Evolutionary conservation across 2,329 filamentous ascomycete species (phyloP), one percentile per base, ranked within the genome.

Genomic region (Juglanconis juglandina): DNA sequence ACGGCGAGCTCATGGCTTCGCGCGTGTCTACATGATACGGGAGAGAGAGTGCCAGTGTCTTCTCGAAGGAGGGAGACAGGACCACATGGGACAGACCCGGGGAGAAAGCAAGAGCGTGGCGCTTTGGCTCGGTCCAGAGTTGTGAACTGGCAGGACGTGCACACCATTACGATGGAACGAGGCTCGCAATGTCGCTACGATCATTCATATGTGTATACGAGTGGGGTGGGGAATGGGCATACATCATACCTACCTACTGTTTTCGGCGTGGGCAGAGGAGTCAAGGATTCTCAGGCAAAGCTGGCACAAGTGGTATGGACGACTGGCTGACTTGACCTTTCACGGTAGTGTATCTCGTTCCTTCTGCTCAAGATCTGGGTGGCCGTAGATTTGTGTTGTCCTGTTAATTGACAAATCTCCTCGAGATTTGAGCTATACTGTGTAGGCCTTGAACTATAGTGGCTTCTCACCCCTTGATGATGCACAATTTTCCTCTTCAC

Each of bases 121-220:
- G 24, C 24, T 24, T 24, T 24, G 24, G 24, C 24, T 24, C 24
- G 24, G 24, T 24, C 24, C 24, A 24, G 24, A 41, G 37, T 41
- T 41, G 37, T 41, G 37, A 13, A 24, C 24, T 24, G 24, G 24
- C 24, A 24, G 24, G 24, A 2, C 24, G 24, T 24, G 24, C 24
- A 24, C 1, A 24, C 24, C 24, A 24, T 24, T 24, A 57, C 33
- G 47, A 41, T 32, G 47, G 46, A 24, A 50, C 34, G 37, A 42
- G 30, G 47, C 37, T 50, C 33, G 48, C 48, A 52, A 52, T 37
- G 55, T 50, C 14, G 55, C 48, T 52, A 58, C 55, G 55, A 58
- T 58, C 55, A 42, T 58, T 58, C 37, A 33, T 46, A 33, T 58
- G 41, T 52, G 13, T 52, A 14, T 50, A 51, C 46, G 32, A 51